Base-by-base conservation (phyloP, 768 basidiomycete genomes). In the Russula compacta region DNA sequence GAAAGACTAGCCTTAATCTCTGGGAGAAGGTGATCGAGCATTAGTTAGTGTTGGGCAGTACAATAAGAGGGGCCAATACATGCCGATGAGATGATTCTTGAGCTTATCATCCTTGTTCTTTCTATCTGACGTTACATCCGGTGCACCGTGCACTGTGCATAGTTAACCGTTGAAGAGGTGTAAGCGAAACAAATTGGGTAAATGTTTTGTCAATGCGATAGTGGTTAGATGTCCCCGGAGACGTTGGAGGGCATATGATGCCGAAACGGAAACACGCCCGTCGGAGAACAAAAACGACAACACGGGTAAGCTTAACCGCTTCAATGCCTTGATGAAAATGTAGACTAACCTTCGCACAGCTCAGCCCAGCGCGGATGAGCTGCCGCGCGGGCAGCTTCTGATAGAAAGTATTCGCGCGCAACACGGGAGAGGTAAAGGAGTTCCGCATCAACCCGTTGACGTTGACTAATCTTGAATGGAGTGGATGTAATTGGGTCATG, bases 391-490 rank as follows among this genome's bases (percentile, higher is more conserved):
- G 74, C 74, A 46, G 77, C 78, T 19, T 79, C 74, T 40, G 79
- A 74, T 11, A 69, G 68, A 43, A 75, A 73, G 33, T 76, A 77
- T 43, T 80, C 71, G 49, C 78, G 79, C 55, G 77, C 76, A 63
- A 91, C 74, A 63, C 78, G 76, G 11, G 88, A 86, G 52, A 93
- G 77, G 73, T 93, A 95, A 69, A 89, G 89, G 29, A 91, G 70
- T 72, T 95, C 92, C 52, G 84, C 82, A 67, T 95, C 92, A n/a
- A 73, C 75, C 43, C 92, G 79, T 70, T 93, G 89, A 64, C 79
- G 83, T 9, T 70, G 64, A 9, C 85, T 81, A 48, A 94, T 81
- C 89, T 93, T 65, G 63, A 53, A 51, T 42, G 38, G 21, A 38
- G 29, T 21, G 50, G 15, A 35, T n/a, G 32, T 24, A 19, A 52